A percentile compares a stretch with the other conserved stretches of the same genome.
phyloP scores from a whole-genome alignment of 1,139 yeast genomes.

The Tardiomyces blankii region DNA sequence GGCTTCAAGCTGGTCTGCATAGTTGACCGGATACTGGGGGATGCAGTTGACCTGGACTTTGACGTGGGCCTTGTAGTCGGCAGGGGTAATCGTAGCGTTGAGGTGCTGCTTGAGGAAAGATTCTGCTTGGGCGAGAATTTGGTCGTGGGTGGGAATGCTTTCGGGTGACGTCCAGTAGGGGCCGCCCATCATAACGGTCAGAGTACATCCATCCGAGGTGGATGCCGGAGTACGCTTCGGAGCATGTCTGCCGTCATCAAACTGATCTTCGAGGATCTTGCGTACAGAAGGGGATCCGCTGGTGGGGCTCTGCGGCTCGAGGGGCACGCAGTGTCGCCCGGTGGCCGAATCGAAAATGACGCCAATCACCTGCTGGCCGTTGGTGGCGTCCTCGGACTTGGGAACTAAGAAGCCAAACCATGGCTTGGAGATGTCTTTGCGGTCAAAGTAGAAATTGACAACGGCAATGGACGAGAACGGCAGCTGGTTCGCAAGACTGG shows the following conservation, averaged over 20 bases:
- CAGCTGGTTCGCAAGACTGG: conserved; percentile 11
- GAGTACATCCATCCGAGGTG: conserved; percentile 38
- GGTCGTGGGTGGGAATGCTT: conserved; percentile 36
- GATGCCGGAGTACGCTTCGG: conserved; percentile 2
- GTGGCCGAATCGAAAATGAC: conserved; percentile 53
- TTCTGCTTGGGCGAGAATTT: conserved; percentile 35
- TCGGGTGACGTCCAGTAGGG: conserved; percentile 36
- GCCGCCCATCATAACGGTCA: conserved; percentile 91
- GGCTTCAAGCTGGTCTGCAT: conserved; percentile 35
- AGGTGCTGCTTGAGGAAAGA: conserved; percentile 41
- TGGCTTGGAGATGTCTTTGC: conserved; percentile 20
- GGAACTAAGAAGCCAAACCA: conserved; percentile 94
- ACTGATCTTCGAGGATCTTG: conserved; percentile 7
- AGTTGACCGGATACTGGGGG: conserved; percentile 77
- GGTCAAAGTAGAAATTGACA: conserved; percentile 23
- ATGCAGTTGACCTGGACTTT: conserved; percentile 43
- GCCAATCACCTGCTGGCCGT: conserved; percentile 69
- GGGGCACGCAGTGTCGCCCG: too few species aligned
- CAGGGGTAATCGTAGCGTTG: conserved; percentile 31
- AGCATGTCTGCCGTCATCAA: background rate
- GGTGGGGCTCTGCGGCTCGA: too few species aligned
- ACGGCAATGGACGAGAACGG: conserved; percentile 25
- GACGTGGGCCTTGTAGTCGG: conserved; percentile 25
- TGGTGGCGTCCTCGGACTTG: conserved; percentile 39
- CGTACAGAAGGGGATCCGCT: conserved; percentile 7